Evolutionary conservation across 805 yeast species (phyloP), one percentile per base, ranked within the genome.

Genomic region (Ogataea neopini): DNA sequence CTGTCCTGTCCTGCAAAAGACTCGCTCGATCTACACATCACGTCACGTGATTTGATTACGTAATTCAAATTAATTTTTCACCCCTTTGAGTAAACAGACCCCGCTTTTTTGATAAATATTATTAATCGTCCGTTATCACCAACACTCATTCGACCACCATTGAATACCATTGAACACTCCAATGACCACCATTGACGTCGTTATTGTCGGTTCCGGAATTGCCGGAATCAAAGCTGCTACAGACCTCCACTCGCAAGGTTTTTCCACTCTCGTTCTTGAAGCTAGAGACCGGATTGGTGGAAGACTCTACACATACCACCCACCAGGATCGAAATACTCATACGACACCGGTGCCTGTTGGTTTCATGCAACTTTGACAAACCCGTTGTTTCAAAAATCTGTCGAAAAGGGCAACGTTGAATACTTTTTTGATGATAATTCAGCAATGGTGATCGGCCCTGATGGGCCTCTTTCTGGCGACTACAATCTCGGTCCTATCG

Each of bases 281-380:
- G 78, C 77, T 4, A 71, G 77, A 47, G 70, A 69, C 52, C 59
- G 74, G 43, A 57, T 74, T 23, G 81, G 80, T 13, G 81, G 81
- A 5, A 58, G 81, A 50, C 59, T 75, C 15, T 51, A 63, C 46
- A 64, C 67, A 8, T 58, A 63, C 13, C 52, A 66, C 8, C 58
- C 61, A 41, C 25, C 54, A 32, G 56, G 45, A 6, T 56, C 64
- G 1, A 15, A 50, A 8, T 45, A 57, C 18, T 52, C 51, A 9
- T 75, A 75, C 50, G 83, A 77, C 57, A 50, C 76, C 15, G 83
- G 83, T 2, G 81, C 80, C 2, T 68, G 79, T 10, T 77, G 83
- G 83, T 77, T 75, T 56, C 83, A 77, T 53, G 77, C 76, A 29
- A 62, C 74, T 8, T 61, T 72, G 25, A 66, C 69, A 43, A 77